Evolutionary conservation across 768 basidiomycete species (phyloP).

Genomic region (Multifurca ochricompacta): DNA sequence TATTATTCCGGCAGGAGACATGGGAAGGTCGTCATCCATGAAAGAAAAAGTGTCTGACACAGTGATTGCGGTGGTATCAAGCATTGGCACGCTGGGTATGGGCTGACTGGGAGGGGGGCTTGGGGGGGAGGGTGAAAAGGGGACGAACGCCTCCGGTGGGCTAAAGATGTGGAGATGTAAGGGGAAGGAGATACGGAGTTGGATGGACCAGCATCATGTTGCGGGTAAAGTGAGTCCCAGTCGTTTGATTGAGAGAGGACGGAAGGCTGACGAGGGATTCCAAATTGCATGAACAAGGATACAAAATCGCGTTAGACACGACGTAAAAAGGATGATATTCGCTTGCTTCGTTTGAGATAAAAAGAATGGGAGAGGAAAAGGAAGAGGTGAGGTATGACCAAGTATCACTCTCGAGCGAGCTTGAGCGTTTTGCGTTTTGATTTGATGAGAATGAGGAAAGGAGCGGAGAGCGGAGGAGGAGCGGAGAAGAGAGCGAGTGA

Average conservation of each 20-base stretch:
- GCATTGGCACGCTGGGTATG: slow-evolving; percentile 56
- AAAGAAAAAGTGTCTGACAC: slow-evolving; percentile 17
- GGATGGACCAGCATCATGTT: slow-evolving; percentile 26
- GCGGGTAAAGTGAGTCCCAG: slow-evolving; percentile 25
- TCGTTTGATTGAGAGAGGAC: slow-evolving; percentile 29
- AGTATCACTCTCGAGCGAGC: too few species aligned
- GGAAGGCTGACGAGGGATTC: slow-evolving; percentile 26
- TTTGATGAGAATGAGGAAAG: too few species aligned
- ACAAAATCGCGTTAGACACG: not conserved
- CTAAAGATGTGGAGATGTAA: slow-evolving; percentile 24
- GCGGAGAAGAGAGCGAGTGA: too few species aligned
- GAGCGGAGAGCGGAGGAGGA: too few species aligned
- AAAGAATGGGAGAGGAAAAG: not conserved
- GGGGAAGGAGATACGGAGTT: slow-evolving; percentile 27
- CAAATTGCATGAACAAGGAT: slow-evolving; percentile 13
- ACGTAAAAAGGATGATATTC: not conserved
- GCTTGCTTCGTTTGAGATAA: not conserved
- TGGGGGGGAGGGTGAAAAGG: slow-evolving; percentile 57
- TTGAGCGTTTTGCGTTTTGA: too few species aligned
- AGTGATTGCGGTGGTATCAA: slow-evolving; percentile 26
- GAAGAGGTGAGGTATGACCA: not conserved
- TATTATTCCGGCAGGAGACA: slow-evolving; percentile 19
- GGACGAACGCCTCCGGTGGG: slow-evolving; percentile 61
- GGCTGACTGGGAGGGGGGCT: slow-evolving; percentile 63
- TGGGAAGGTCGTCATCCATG: slow-evolving; percentile 23